Conservation (phyloP, 305 asterid genomes). For the Solanum hybrid region DNA sequence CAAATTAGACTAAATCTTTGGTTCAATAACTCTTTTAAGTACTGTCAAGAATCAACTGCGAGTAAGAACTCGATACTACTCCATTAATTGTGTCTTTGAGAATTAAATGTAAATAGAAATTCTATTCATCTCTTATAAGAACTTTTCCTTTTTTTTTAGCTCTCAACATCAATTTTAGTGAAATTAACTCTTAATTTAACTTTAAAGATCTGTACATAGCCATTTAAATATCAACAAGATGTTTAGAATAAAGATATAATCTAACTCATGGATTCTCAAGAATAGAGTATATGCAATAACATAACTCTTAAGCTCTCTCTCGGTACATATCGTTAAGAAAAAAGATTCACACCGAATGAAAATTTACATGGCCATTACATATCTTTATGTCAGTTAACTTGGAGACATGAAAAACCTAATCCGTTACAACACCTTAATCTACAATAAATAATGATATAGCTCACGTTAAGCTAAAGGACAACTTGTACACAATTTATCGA, state of each 20-base stretch:
- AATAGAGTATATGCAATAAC: not conserved
- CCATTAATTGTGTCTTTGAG: not conserved
- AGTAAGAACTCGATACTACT: no score
- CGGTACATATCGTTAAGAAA: not conserved
- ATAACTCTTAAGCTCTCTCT: not conserved
- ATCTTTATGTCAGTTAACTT: not conserved
- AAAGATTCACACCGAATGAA: not conserved
- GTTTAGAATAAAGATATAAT: not conserved
- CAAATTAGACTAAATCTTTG: not conserved
- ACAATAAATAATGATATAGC: not conserved
- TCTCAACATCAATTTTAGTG: not conserved
- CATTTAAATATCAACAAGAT: not conserved
- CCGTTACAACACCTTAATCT: not conserved
- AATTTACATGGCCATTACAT: not conserved
- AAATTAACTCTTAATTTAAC: not conserved
- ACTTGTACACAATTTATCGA: not conserved
- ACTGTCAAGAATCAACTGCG: not conserved
- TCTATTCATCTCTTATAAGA: not conserved
- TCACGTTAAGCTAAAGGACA: not conserved
- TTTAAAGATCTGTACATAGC: not conserved
- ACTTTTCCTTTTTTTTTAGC: not conserved
- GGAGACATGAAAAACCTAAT: not conserved
- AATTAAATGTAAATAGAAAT: not conserved
- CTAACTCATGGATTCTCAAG: not conserved
- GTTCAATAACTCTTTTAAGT: not conserved